Conservation (phyloP, 257 asterid species). For the Solanum pennellii region DNA sequence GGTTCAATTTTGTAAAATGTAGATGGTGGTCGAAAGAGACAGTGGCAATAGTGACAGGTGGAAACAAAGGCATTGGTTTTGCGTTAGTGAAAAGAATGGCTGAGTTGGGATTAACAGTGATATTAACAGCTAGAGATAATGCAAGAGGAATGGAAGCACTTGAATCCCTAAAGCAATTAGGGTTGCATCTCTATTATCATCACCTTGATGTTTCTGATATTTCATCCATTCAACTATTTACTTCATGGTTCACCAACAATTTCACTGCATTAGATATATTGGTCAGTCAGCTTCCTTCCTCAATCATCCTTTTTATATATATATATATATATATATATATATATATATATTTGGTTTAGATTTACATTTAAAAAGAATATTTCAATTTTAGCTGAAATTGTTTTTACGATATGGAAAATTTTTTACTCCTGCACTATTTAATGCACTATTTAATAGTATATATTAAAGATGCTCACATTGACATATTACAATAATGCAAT, state of each 20-base stretch:
- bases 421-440: too few relatives aligned
- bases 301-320: neutral
- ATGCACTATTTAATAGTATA: too few relatives aligned
- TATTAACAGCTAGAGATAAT: conserved; percentile 61
- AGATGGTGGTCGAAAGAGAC: conserved; percentile 88
- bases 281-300: conserved; percentile 18
- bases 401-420: too few relatives aligned
- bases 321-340: too few relatives aligned
- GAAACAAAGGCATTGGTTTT: conserved; percentile 67
- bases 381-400: too few relatives aligned
- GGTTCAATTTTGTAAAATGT: neutral
- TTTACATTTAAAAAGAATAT: too few relatives aligned
- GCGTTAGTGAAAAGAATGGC: conserved; percentile 50
- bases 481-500: too few relatives aligned
- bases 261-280: conserved; percentile 55
- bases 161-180: conserved; percentile 20
- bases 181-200: conserved; percentile 35
- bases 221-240: conserved; percentile 35
- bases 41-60: conserved; percentile 70
- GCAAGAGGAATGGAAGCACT: conserved; percentile 43
- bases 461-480: too few relatives aligned
- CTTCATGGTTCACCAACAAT: conserved; percentile 32
- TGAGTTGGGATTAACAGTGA: conserved; percentile 54
- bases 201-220: conserved; percentile 54
- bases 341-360: too few relatives aligned